Percentiles rank a stretch among this genome's conserved stretches.
Evolutionary conservation across 1,139 yeast species (phyloP).

Genomic region (Yamadazyma trypodendri): DNA sequence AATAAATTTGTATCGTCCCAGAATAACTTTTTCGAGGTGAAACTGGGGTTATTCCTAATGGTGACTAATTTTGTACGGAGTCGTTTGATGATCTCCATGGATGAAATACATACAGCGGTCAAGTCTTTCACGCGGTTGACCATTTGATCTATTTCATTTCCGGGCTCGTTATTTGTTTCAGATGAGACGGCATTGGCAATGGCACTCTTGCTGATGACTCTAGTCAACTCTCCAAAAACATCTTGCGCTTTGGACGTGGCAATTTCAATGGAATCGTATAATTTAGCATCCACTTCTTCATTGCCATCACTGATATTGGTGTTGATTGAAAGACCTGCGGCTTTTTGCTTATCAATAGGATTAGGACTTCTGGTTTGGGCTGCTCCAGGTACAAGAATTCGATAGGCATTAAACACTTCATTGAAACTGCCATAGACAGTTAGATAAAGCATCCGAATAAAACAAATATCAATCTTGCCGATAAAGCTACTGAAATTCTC

Average conservation of each 20-base stretch:
- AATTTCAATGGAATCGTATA: constrained; percentile 69
- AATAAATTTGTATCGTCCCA: constrained; percentile 89
- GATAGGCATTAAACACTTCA: constrained; percentile 75
- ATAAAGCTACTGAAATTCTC: constrained; percentile 49
- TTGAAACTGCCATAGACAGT: constrained; percentile 71
- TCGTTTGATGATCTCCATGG: constrained; percentile 76
- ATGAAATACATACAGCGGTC: constrained; percentile 72
- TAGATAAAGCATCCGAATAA: constrained; percentile 69
- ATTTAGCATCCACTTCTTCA: constrained; percentile 69
- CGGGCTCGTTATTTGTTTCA: background rate
- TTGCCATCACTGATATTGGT: constrained; percentile 18
- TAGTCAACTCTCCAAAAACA: constrained; percentile 75
- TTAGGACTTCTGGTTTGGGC: constrained; percentile 7
- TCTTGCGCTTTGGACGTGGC: constrained; percentile 79
- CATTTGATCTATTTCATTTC: constrained; percentile 29
- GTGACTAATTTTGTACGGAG: constrained; percentile 58
- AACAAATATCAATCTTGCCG: constrained; percentile 62
- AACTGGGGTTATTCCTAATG: constrained; percentile 50
- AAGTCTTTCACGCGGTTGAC: constrained; percentile 73
- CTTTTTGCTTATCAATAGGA: constrained; percentile 11
- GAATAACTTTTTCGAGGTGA: constrained; percentile 60
- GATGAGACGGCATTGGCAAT: constrained; percentile 27
- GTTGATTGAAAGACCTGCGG: constrained; percentile 21
- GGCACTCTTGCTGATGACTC: constrained; percentile 74
- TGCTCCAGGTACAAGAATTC: constrained; percentile 42